Evolutionary conservation across 306 rosid species (phyloP).

Genomic region (Quercus parvula): DNA sequence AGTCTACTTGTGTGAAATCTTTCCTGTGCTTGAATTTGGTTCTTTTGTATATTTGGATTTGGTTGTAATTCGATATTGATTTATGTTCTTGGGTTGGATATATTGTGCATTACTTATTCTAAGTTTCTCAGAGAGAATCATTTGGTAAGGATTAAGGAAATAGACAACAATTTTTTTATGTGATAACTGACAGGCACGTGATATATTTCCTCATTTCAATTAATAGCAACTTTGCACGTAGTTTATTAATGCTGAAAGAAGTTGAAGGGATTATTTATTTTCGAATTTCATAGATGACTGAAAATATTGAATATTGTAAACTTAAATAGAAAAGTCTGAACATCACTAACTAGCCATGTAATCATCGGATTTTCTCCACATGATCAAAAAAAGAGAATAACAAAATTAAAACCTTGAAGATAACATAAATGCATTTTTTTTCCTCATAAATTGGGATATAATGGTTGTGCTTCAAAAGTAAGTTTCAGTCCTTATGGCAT

Average conservation of each 20-base stretch:
- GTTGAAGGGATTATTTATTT: background rate
- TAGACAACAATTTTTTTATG: background rate
- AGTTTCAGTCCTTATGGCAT: background rate
- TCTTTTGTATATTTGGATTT: background rate
- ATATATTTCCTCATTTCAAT: background rate
- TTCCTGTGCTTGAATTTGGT: background rate
- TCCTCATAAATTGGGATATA: background rate
- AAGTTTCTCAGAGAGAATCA: background rate
- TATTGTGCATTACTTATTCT: background rate
- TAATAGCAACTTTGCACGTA: background rate
- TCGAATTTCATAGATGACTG: background rate
- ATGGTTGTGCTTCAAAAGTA: background rate
- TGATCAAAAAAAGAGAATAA: background rate
- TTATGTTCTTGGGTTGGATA: background rate
- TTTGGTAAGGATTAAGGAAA: background rate
- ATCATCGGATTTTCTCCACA: background rate
- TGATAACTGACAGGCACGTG: background rate
- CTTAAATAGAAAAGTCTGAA: background rate
- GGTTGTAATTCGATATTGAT: background rate
- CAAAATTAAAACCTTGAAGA: background rate
- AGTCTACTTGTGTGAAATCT: background rate
- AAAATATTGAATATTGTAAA: background rate
- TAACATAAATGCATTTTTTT: background rate
- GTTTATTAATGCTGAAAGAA: background rate
- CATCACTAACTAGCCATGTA: background rate